Conservation (phyloP, 371 early-diverging fungal genomes). For the Catenaria anguillulae region DNA sequence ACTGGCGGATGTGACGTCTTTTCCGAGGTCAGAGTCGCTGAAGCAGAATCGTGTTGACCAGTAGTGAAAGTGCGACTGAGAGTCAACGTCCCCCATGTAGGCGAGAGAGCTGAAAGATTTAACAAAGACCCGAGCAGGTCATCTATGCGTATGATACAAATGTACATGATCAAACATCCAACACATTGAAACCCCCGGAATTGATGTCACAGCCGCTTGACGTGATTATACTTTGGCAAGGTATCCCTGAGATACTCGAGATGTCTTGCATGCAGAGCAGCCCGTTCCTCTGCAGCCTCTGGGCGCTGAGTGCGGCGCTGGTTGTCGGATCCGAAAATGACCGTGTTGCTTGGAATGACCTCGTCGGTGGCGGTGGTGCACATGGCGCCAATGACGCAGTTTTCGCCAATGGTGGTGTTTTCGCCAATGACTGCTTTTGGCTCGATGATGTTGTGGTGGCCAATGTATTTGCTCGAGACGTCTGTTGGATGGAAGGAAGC, state of each 20-base stretch:
- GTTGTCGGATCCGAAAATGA: constrained; percentile 46
- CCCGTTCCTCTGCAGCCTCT: constrained; percentile 1
- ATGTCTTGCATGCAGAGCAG: constrained; percentile 44
- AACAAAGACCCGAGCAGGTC: too few relatives aligned
- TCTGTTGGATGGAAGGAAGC: constrained; percentile 21
- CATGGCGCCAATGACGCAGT: constrained; percentile 57
- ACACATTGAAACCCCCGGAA: too few relatives aligned
- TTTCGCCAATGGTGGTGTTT: constrained; percentile 45
- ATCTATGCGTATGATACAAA: too few relatives aligned
- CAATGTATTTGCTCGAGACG: constrained; percentile 51
- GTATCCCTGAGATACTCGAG: constrained; percentile 53
- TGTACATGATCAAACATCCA: too few relatives aligned
- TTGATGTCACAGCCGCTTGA: constrained; percentile 18
- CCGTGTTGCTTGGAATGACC: constrained; percentile 41
- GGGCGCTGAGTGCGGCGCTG: constrained; percentile 20
- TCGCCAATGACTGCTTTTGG: constrained; percentile 45
- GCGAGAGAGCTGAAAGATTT: too few relatives aligned
- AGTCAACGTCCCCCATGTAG: too few relatives aligned
- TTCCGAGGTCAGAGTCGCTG: too few relatives aligned
- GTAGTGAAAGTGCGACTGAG: too few relatives aligned
- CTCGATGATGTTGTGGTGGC: constrained; percentile 50
- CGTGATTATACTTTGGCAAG: constrained; percentile 46
- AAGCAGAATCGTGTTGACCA: too few relatives aligned
- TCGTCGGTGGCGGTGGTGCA: constrained; percentile 51
- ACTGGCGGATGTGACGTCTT: too few relatives aligned